phyloP scores from a whole-genome alignment of 2,329 filamentous ascomycete genomes.

The Sporothrix euskadiensis region DNA sequence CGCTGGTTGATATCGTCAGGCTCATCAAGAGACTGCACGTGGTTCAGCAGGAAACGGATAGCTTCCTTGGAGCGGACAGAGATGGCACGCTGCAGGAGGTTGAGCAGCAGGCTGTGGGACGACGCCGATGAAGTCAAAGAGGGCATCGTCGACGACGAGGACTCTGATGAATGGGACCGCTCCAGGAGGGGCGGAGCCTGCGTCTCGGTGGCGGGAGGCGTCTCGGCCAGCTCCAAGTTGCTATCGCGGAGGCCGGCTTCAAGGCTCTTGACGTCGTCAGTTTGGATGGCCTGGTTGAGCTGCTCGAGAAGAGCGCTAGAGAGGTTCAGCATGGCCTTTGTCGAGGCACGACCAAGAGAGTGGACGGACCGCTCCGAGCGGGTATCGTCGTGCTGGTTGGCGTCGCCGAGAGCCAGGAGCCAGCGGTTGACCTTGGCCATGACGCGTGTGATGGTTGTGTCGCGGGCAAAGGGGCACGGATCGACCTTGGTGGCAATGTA shows the following conservation, averaged over 20 bases:
- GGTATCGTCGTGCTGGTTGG: slow-evolving; percentile 73
- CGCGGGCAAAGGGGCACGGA: slow-evolving; percentile 82
- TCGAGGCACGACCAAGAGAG: slow-evolving; percentile 74
- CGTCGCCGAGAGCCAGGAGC: slow-evolving; percentile 78
- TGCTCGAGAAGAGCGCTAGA: slow-evolving; percentile 67
- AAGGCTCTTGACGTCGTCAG: slow-evolving; percentile 63
- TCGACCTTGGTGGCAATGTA: slow-evolving; percentile 93
- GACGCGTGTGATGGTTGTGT: slow-evolving; percentile 51
- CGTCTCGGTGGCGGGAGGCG: neutral
- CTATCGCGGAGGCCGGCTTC: slow-evolving; percentile 59
- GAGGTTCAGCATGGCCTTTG: slow-evolving; percentile 72
- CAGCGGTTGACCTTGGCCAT: slow-evolving; percentile 78
- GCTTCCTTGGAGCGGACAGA: slow-evolving; percentile 67
- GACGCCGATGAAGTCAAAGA: slow-evolving; percentile 13
- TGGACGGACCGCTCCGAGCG: slow-evolving; percentile 72
- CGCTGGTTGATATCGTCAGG: slow-evolving; percentile 90
- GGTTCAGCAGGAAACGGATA: slow-evolving; percentile 68
- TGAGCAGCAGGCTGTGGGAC: slow-evolving; percentile 70
- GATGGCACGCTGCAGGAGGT: slow-evolving; percentile 76
- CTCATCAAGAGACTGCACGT: slow-evolving; percentile 74
- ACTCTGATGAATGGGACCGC: neutral
- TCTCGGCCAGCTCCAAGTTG: slow-evolving; percentile 44
- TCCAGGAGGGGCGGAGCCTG: neutral
- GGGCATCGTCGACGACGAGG: neutral
- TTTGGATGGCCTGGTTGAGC: slow-evolving; percentile 70